Evolutionary conservation across 768 basidiomycete species (phyloP).

Genomic region (Suillus variegatus): DNA sequence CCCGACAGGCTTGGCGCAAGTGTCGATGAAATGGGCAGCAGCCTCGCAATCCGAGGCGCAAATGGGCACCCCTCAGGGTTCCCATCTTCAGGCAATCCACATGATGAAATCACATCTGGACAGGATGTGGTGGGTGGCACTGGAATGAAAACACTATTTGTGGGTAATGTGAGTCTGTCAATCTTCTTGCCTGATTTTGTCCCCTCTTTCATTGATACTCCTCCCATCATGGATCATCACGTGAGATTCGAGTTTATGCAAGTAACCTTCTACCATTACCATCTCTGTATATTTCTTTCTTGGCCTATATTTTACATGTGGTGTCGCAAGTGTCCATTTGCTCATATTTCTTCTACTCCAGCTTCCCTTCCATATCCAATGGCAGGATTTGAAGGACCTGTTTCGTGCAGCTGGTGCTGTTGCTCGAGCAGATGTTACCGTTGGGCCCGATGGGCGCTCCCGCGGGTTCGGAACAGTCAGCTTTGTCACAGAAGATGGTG

Average conservation of each 20-base stretch:
- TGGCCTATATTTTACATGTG: not conserved
- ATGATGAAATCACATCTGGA: not conserved
- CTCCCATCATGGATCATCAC: not conserved
- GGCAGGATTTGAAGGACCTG: conserved; percentile 98
- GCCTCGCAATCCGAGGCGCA: not conserved
- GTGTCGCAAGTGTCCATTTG: not conserved
- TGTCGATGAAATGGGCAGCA: conserved; percentile 16
- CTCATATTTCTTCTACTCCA: conserved; percentile 27
- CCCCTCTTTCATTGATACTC: conserved; percentile 7
- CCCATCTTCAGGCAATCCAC: not conserved
- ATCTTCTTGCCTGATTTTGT: not conserved
- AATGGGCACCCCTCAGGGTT: not conserved
- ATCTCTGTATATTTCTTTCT: not conserved
- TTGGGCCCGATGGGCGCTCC: conserved; percentile 85
- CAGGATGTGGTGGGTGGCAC: conserved; percentile 29
- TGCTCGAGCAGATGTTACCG: conserved; percentile 86
- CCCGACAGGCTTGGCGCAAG: conserved; percentile 67
- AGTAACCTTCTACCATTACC: not conserved
- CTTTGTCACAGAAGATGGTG: conserved; percentile 81
- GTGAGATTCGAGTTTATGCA: not conserved
- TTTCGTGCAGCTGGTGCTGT: conserved; percentile 91
- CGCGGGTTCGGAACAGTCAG: conserved; percentile 93
- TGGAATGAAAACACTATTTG: conserved; percentile 67
- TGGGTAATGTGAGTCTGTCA: conserved; percentile 74
- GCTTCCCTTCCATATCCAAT: conserved; percentile 93